phyloP scores from a whole-genome alignment of 495 filamentous ascomycete genomes.

The Xylaria bambusicola region DNA sequence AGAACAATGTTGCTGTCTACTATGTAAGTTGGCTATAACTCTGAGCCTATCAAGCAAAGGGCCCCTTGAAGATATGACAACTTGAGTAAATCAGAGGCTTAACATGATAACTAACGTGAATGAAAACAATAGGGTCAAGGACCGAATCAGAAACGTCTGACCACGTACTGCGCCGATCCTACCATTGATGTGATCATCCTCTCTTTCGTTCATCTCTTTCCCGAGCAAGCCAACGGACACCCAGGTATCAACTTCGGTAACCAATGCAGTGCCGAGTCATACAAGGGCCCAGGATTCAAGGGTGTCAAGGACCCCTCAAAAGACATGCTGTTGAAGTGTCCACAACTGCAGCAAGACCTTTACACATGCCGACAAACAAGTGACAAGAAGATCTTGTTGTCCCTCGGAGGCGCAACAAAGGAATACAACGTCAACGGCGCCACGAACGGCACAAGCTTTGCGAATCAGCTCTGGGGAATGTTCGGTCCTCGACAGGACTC shows the following conservation, averaged over 20 bases:
- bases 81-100: neutral
- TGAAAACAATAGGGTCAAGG: slow-evolving; percentile 47
- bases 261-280: slow-evolving; percentile 52
- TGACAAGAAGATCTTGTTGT: slow-evolving; percentile 66
- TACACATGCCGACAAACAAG: slow-evolving; percentile 44
- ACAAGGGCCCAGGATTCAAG: slow-evolving; percentile 37
- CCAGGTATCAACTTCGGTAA: slow-evolving; percentile 69
- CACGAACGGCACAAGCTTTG: slow-evolving; percentile 58
- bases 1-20: slow-evolving; percentile 55
- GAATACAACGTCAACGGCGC: slow-evolving; percentile 35
- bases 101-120: neutral
- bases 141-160: slow-evolving; percentile 45
- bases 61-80: neutral
- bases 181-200: slow-evolving; percentile 68
- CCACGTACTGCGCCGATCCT: slow-evolving; percentile 58
- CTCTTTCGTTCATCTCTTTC: slow-evolving; percentile 67
- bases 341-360: slow-evolving; percentile 50
- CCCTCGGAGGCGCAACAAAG: slow-evolving; percentile 62
- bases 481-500: slow-evolving; percentile 55
- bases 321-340: slow-evolving; percentile 34
- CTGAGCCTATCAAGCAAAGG: too few species aligned
- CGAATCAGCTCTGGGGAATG: slow-evolving; percentile 63
- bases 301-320: slow-evolving; percentile 25
- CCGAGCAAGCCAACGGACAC: slow-evolving; percentile 54
- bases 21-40: slow-evolving; percentile 39